Conservation (phyloP, 768 basidiomycete species). For the Collybiopsis luxurians region DNA sequence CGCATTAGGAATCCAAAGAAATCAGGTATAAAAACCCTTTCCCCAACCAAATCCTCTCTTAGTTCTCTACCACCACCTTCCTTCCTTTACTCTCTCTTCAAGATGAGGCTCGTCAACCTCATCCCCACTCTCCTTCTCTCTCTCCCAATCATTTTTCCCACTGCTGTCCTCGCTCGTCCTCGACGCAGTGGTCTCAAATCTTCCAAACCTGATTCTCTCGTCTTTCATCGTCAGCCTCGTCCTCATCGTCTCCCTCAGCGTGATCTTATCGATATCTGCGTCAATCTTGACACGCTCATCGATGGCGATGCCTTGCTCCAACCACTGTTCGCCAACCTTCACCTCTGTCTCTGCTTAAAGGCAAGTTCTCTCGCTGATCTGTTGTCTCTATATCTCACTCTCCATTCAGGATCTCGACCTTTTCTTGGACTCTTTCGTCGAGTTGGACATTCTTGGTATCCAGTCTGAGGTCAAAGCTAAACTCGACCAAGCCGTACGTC, state of each 20-base stretch:
- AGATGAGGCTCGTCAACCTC: constrained; percentile 4
- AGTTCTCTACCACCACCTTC: background rate
- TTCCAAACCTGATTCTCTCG: background rate
- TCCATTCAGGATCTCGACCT: constrained; percentile 2
- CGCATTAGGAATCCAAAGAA: too few species aligned
- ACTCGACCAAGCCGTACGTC: background rate
- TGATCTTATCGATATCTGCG: constrained; percentile 2
- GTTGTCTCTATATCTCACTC: background rate
- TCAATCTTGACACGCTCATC: background rate
- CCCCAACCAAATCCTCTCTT: background rate
- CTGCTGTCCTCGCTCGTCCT: background rate
- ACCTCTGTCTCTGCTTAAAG: constrained; percentile 8
- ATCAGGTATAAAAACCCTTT: too few species aligned
- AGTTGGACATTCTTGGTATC: background rate
- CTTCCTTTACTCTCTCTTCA: background rate
- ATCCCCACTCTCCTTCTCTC: constrained; percentile 7
- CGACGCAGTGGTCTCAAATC: background rate
- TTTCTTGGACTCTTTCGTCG: constrained; percentile 1
- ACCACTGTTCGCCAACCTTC: background rate
- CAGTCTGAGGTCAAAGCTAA: background rate
- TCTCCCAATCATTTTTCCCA: background rate
- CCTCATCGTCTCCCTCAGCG: background rate
- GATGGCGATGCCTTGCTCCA: background rate
- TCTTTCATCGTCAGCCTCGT: constrained; percentile 3
- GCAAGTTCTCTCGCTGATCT: background rate